These are phyloP conservation scores for Salix caprea DNA, from an alignment of 345 rosid genomes.

Conservation along the genomic window DNA sequence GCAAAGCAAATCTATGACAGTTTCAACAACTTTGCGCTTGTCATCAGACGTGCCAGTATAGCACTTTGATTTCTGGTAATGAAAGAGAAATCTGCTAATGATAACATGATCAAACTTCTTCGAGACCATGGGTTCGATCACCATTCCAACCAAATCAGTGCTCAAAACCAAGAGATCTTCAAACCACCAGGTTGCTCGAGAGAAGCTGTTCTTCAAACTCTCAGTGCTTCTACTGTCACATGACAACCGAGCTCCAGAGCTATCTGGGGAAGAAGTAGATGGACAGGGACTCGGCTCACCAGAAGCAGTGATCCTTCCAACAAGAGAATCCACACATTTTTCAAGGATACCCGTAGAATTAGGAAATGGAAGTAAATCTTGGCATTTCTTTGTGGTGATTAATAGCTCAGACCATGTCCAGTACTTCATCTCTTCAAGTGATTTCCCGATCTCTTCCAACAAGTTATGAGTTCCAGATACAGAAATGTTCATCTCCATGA, in stretches of 20 bases:
- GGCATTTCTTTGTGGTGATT: conserved; percentile 62
- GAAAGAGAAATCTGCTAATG: conserved; percentile 61
- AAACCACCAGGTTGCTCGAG: conserved; percentile 73
- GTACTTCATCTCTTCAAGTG: conserved; percentile 52
- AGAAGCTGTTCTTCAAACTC: conserved; percentile 62
- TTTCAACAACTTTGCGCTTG: conserved; percentile 50
- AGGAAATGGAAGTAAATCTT: conserved; percentile 32
- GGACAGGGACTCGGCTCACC: conserved; percentile 70
- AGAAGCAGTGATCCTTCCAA: conserved; percentile 45
- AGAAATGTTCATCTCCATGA: conserved; percentile 59
- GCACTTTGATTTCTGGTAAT: conserved; percentile 73
- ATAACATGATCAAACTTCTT: conserved; percentile 53
- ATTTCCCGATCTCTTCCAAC: conserved; percentile 56
- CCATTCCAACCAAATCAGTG: conserved; percentile 36
- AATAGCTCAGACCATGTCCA: conserved; percentile 87
- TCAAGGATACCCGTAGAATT: conserved; percentile 33
- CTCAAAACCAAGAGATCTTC: conserved; percentile 60
- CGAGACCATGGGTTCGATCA: conserved; percentile 48
- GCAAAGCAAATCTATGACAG: conserved; percentile 47
- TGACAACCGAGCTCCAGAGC: conserved; percentile 69
- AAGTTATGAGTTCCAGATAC: conserved; percentile 36
- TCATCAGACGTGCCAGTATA: conserved; percentile 35
- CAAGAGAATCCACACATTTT: conserved; percentile 58
- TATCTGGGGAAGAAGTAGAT: conserved; percentile 73
- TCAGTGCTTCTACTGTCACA: conserved; percentile 78